phyloP scores from a whole-genome alignment of 768 basidiomycete species.

The Xanthoconium purpureum region DNA sequence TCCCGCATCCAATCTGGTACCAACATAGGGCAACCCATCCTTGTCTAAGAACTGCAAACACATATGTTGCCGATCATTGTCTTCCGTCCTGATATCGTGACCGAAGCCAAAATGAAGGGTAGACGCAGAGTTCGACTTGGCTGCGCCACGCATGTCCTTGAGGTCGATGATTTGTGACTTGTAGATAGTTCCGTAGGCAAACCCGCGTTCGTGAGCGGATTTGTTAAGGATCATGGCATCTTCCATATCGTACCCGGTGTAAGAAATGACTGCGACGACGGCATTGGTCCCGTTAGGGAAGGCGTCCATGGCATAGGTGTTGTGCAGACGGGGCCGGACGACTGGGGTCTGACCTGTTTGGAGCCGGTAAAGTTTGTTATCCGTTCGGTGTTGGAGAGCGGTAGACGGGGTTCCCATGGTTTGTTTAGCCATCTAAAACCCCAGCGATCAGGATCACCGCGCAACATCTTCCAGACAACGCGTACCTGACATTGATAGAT shows the following conservation, averaged over 20 bases:
- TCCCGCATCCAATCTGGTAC: constrained; percentile 64
- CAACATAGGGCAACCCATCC: constrained; percentile 85
- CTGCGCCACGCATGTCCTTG: constrained; percentile 69
- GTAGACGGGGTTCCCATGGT: constrained; percentile 99
- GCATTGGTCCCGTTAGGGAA: constrained; percentile 99
- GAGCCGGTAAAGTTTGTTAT: constrained; percentile 96
- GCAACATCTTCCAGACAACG: neutral
- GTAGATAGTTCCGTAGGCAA: constrained; percentile 95
- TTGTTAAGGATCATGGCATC: constrained; percentile 99
- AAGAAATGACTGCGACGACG: constrained; percentile 98
- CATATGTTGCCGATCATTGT: constrained; percentile 44
- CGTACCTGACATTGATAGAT: constrained; percentile 90
- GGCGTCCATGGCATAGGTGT: constrained; percentile 95
- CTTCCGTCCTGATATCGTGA: constrained; percentile 59
- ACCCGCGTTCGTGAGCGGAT: constrained; percentile 96
- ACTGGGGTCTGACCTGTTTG: constrained; percentile 95
- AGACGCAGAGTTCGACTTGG: constrained; percentile 52
- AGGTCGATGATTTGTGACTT: constrained; percentile 92
- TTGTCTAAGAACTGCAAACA: constrained; percentile 57
- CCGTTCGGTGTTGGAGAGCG: constrained; percentile 85
- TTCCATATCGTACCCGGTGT: constrained; percentile 99
- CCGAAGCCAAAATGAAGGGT: constrained; percentile 90
- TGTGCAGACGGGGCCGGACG: constrained; percentile 88
- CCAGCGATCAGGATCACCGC: constrained; percentile 3
- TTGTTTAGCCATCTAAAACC: constrained; percentile 98